Base-by-base conservation (phyloP, 192 early-diverging fungal species). In the Glomus cerebriforme region DNA sequence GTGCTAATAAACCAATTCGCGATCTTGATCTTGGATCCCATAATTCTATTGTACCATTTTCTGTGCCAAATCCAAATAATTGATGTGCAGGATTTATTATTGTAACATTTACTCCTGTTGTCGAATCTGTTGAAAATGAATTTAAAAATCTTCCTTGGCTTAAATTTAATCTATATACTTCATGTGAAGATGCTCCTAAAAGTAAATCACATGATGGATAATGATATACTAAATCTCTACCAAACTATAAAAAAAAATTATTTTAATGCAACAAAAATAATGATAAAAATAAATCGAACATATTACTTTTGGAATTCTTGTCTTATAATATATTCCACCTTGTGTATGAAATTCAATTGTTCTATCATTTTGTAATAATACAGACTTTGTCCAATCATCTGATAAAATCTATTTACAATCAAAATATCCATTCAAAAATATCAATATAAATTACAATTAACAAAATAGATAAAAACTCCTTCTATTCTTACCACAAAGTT, bases 301-400 rank as follows among this genome's bases (percentile, higher is more conserved):
- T 43, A 13, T 72, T 59, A 90, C 89, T 80, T 94, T 93, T 64
- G 98, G 98, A n/a, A 98, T 93, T 78, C 96, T 88, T 22, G 94
- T 96, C 66, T 93, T 87, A 81, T 95, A 98, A 81, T 98, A 96
- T 85, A 98, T 87, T 59, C 96, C 96, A n/a, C 93, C 96, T 78
- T 98, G 96, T 27, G 95, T 88, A 79, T 99, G 98, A 68, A 99
- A 93, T 86, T 99, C 96, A 10, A 99, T 82, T 12, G 93, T 90
- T 26, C 97, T 86, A 82, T 99, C 97, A 54, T 89, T 89, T 81
- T 98, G 96, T 84, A 99, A 82, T 59, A 95, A 92, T 34, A 98
- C 95, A 5, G 89, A 87, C 82, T 99, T 99, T 34, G 95, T 97
- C 98, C 98, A 99, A 85, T 99, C 98, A 79, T 99, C 96, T 4